Base-by-base conservation (phyloP, 2,329 filamentous ascomycete species). In the Talaromyces sp. region DNA sequence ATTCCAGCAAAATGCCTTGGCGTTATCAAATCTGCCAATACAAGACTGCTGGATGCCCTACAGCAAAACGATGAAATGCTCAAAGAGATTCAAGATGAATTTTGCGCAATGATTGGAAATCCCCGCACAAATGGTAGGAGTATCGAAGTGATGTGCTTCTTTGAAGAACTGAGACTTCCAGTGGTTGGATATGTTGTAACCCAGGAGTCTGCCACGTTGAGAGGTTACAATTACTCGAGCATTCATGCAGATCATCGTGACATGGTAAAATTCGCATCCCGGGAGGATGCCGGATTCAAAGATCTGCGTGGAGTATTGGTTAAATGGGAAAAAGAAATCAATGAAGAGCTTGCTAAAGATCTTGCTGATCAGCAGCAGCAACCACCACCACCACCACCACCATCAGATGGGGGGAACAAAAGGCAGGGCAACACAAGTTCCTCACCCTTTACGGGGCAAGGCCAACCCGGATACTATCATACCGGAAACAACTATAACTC, bases 1-100 rank as follows among this genome's bases (percentile, higher is more conserved):
- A 73, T 76, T n/a, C 72, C 72, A 0, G 74, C 68, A 27, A 67
- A 66, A 2, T 68, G 67, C 22, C 63, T 71, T 49, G 60, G 68
- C 2, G 22, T 71, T 3, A 25, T 70, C 8, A 69, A 67, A 40
- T 66, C 58, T 6, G 67, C 62, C 2, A 69, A 69, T 25, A 63
- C 13, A 31, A 29, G 4, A 5, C 45, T 62, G 17, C 5, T 62
- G 45, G 6, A 54, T 3, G 31, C 40, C 19, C 60, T 62, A 10
- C 15, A 19, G 6, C 11, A 7, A n/a, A 45, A 53, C n/a, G 40
- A n/a, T 47, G 19, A 40, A 17, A 31, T 60, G 11, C 58, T 60
- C 8, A 15, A 47, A 60, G 38, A 19, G 6, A 60, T 47, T 13
- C 58, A 47, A 2, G 27, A 43, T 15, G 22, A 31, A 6, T 60